phyloP scores from a whole-genome alignment of 768 basidiomycete species.

The Panus rudis region DNA sequence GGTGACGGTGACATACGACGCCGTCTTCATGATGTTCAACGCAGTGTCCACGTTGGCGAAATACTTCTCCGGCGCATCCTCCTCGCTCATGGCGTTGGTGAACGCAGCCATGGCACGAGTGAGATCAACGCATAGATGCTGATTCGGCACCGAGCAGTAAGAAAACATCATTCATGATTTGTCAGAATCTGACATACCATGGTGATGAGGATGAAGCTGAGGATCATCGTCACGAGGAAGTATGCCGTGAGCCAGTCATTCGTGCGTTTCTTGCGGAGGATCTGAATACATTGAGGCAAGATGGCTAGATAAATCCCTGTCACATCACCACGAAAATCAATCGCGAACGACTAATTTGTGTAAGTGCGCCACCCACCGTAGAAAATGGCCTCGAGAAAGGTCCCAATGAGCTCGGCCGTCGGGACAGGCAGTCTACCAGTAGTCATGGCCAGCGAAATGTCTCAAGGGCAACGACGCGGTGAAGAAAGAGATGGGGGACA shows the following conservation, averaged over 20 bases:
- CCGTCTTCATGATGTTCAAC: conserved; percentile 19
- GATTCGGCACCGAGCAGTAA: too few species aligned
- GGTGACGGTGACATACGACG: conserved; percentile 18
- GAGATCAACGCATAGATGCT: conserved; percentile 22
- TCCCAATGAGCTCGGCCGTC: conserved; percentile 9
- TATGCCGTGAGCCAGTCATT: background rate
- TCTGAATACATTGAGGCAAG: conserved; percentile 4
- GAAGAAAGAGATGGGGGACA: too few species aligned
- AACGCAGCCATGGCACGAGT: conserved; percentile 20
- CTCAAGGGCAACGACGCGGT: too few species aligned
- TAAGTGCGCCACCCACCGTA: conserved; percentile 6
- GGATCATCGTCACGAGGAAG: conserved; percentile 7
- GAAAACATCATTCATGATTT: too few species aligned
- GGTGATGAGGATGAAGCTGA: conserved; percentile 10
- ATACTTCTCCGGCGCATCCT: conserved; percentile 15
- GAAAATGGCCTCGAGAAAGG: conserved; percentile 3
- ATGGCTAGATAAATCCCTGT: conserved; percentile 6
- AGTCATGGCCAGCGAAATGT: too few species aligned
- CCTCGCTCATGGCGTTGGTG: conserved; percentile 8
- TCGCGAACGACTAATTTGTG: too few species aligned
- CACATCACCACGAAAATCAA: background rate
- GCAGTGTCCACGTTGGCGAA: conserved; percentile 15
- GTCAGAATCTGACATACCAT: conserved; percentile 8
- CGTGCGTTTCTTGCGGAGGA: background rate
- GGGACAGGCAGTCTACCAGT: conserved; percentile 6